phyloP scores from a whole-genome alignment of 805 yeast species.

The Nakazawaea sp. region DNA sequence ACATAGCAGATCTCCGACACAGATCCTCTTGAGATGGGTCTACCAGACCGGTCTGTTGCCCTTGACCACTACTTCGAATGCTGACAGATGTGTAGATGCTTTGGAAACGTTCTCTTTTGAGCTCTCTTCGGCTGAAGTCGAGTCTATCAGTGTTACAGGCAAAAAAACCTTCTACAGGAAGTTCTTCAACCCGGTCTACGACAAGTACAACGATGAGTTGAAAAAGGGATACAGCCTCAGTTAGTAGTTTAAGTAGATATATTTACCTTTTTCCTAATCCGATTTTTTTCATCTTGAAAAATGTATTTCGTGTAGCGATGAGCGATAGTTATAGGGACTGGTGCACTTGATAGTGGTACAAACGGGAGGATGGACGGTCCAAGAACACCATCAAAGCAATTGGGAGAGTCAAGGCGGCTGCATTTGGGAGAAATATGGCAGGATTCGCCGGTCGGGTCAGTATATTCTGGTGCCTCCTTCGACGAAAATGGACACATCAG shows the following conservation, averaged over 20 bases:
- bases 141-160: constrained; percentile 20
- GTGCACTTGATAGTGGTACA: too few relatives aligned
- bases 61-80: constrained; percentile 37
- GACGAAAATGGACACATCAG: neutral
- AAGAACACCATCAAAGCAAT: neutral
- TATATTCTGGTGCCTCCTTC: neutral
- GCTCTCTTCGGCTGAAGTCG: constrained; percentile 23
- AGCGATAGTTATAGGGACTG: too few relatives aligned
- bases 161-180: constrained; percentile 18
- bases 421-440: neutral
- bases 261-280: too few relatives aligned
- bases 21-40: constrained; percentile 39
- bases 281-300: too few relatives aligned
- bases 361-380: too few relatives aligned
- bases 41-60: constrained; percentile 35
- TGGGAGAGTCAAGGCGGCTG: neutral
- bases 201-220: constrained; percentile 13
- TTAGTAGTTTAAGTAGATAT: too few relatives aligned
- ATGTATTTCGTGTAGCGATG: too few relatives aligned
- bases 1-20: constrained; percentile 29
- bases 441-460: neutral
- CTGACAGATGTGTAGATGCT: constrained; percentile 30
- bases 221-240: neutral
- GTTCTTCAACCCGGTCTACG: constrained; percentile 17
- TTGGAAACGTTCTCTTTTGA: constrained; percentile 28